These are phyloP conservation scores for Cyberlindnera euphorbiae DNA, from an alignment of 805 yeast species.

Conservation along the genomic window DNA sequence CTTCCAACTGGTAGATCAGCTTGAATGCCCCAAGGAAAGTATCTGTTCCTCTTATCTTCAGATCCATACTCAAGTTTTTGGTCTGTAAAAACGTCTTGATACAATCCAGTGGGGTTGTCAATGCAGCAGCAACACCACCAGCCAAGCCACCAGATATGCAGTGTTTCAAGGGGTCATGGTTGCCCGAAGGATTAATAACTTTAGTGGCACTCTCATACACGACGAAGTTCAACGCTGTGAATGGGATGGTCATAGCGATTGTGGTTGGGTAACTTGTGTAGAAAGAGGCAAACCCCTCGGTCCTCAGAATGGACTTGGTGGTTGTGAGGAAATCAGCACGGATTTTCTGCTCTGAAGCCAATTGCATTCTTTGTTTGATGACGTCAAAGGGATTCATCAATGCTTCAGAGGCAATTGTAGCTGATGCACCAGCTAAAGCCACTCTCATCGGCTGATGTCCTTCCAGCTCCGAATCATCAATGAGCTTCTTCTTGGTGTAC, in stretches of 20 bases:
- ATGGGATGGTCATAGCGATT: slow-evolving; percentile 84
- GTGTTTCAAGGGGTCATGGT: slow-evolving; percentile 87
- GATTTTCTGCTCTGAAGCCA: slow-evolving; percentile 19
- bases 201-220: slow-evolving; percentile 80
- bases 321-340: slow-evolving; percentile 13
- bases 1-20: slow-evolving; percentile 57
- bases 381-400: slow-evolving; percentile 98
- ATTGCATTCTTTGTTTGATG: slow-evolving; percentile 91
- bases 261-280: slow-evolving; percentile 96
- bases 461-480: slow-evolving; percentile 27
- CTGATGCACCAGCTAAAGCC: slow-evolving; percentile 86
- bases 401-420: slow-evolving; percentile 87
- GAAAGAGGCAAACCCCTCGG: slow-evolving; percentile 73
- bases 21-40: slow-evolving; percentile 70
- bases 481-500: slow-evolving; percentile 41
- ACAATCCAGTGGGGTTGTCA: slow-evolving; percentile 92
- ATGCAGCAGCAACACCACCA: slow-evolving; percentile 92
- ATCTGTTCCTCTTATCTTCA: slow-evolving; percentile 44
- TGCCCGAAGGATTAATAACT: slow-evolving; percentile 67
- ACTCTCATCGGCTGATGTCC: slow-evolving; percentile 77
- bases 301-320: slow-evolving; percentile 19
- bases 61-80: slow-evolving; percentile 44
- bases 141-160: slow-evolving; percentile 91
- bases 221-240: slow-evolving; percentile 90
- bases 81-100: slow-evolving; percentile 90